phyloP scores from a whole-genome alignment of 1,284 basidiomycete genomes.

The Trametes polyzona region DNA sequence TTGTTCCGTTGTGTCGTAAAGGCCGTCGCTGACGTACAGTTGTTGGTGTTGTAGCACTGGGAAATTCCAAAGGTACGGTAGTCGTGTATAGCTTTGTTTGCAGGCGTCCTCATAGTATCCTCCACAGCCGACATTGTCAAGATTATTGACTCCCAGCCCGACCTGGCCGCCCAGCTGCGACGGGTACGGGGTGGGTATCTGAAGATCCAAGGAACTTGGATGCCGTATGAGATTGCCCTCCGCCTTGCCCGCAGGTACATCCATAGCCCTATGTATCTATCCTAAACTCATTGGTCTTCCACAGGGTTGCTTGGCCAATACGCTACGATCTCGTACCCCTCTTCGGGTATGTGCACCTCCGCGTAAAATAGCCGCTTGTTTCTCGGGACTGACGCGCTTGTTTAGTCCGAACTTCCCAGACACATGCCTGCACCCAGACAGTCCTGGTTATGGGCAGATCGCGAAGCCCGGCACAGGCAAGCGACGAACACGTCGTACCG shows the following conservation, averaged over 20 bases:
- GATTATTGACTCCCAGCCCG: constrained; percentile 87
- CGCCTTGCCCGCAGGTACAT: constrained; percentile 74
- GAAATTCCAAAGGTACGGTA: constrained; percentile 77
- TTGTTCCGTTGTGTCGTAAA: background rate
- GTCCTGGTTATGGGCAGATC: constrained; percentile 81
- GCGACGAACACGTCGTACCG: constrained; percentile 59
- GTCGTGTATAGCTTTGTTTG: background rate
- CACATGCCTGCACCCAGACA: constrained; percentile 80
- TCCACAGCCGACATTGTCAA: constrained; percentile 82
- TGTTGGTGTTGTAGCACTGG: constrained; percentile 58
- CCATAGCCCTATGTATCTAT: constrained; percentile 16
- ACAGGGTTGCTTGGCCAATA: constrained; percentile 86
- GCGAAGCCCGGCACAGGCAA: constrained; percentile 64
- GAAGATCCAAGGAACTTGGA: constrained; percentile 89
- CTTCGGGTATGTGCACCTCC: constrained; percentile 63
- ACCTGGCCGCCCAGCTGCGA: constrained; percentile 77
- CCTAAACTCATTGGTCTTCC: constrained; percentile 22
- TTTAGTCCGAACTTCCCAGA: constrained; percentile 66
- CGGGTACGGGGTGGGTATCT: constrained; percentile 85
- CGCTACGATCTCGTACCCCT: constrained; percentile 81
- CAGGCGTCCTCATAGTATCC: background rate
- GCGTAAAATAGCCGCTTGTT: constrained; percentile 10
- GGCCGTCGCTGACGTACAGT: constrained; percentile 3
- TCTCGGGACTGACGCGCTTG: constrained; percentile 6
- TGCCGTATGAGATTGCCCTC: constrained; percentile 85